These are phyloP conservation scores for Nothophytophthora sp. DNA, from an alignment of 352 stramenopile genomes.

Conservation along the genomic window DNA sequence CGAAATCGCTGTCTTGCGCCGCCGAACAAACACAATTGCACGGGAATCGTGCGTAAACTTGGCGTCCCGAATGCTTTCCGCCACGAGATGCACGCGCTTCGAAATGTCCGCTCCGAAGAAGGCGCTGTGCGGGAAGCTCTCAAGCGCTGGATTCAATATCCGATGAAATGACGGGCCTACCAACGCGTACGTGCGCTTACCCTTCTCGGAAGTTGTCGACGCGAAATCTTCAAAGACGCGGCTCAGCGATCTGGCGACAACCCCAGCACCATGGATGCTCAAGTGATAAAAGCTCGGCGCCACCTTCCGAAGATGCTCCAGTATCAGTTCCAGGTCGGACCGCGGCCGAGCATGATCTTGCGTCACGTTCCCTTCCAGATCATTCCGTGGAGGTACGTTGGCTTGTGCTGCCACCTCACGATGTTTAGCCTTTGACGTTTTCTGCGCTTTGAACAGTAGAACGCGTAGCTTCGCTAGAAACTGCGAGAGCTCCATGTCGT, in stretches of 20 bases:
- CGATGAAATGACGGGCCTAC: constrained; percentile 25
- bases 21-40: constrained; percentile 79
- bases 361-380: constrained; percentile 10
- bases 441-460: constrained; percentile 18
- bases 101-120: constrained; percentile 42
- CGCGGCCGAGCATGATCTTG: constrained; percentile 16
- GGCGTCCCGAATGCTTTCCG: constrained; percentile 38
- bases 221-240: constrained; percentile 37
- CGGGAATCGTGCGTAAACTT: constrained; percentile 58
- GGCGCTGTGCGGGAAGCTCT: constrained; percentile 25
- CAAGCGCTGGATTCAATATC: constrained; percentile 34
- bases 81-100: constrained; percentile 55
- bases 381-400: too few relatives aligned
- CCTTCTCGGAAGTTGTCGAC: constrained; percentile 16
- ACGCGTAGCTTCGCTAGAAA: constrained; percentile 48
- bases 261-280: constrained; percentile 44
- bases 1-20: constrained; percentile 64
- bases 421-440: constrained; percentile 8
- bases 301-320: constrained; percentile 47
- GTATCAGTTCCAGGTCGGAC: constrained; percentile 44
- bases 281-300: constrained; percentile 51
- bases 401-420: too few relatives aligned
- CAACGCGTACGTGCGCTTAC: constrained; percentile 31
- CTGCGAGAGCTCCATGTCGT: constrained; percentile 54
- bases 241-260: constrained; percentile 34